Percentiles rank a stretch among this genome's conserved stretches.
phyloP scores from a whole-genome alignment of 2,329 filamentous ascomycete species.

The Fusarium sororula region DNA sequence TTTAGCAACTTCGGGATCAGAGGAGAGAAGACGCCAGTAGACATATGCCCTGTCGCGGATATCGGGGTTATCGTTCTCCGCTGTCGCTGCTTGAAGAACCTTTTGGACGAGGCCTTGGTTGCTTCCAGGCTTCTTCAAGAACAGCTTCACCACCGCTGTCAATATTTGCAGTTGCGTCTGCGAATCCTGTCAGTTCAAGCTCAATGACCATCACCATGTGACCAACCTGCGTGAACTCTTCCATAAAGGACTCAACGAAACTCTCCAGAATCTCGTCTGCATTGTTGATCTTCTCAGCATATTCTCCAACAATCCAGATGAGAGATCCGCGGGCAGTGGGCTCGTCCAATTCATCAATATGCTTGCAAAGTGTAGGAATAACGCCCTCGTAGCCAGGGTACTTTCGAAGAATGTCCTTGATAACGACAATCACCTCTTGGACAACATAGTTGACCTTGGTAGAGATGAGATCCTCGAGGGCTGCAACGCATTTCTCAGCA shows the following conservation, averaged over 20 bases:
- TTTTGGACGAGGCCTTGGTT: constrained; percentile 93
- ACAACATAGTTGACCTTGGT: constrained; percentile 99
- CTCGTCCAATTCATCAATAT: constrained; percentile 97
- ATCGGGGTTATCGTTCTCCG: constrained; percentile 96
- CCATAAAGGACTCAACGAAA: constrained; percentile 94
- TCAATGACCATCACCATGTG: neutral
- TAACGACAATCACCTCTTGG: constrained; percentile 97
- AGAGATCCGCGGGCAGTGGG: constrained; percentile 88
- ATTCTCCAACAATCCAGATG: constrained; percentile 99
- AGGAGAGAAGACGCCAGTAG: constrained; percentile 96
- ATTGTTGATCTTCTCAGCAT: constrained; percentile 98
- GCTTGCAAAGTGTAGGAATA: constrained; percentile 93
- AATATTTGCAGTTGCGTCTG: constrained; percentile 98
- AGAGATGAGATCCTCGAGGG: constrained; percentile 90
- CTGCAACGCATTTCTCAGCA: constrained; percentile 94
- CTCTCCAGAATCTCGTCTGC: constrained; percentile 92
- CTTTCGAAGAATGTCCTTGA: constrained; percentile 97
- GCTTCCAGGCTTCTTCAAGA: constrained; percentile 94
- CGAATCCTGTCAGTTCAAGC: neutral
- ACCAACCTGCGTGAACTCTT: constrained; percentile 91
- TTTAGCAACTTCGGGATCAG: constrained; percentile 90
- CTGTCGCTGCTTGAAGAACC: constrained; percentile 90
- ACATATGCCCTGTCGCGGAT: constrained; percentile 97
- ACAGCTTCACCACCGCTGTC: constrained; percentile 96
- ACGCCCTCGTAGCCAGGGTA: constrained; percentile 98